phyloP scores from a whole-genome alignment of 306 rosid species.

The Acacia confusa region DNA sequence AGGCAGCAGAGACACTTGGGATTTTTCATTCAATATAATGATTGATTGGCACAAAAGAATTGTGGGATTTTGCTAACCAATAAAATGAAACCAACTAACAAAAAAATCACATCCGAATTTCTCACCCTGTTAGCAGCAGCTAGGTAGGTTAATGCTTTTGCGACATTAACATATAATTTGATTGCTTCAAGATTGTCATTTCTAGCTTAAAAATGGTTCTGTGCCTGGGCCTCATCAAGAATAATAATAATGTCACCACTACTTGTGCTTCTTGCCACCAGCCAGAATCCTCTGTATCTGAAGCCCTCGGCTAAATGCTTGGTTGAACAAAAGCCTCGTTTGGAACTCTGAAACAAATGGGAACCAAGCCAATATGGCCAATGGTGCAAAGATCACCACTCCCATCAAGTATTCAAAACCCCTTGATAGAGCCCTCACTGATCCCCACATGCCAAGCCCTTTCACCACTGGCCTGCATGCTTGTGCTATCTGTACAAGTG shows the following conservation, averaged over 20 bases:
- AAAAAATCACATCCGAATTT: not conserved
- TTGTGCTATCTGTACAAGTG: constrained; percentile 82
- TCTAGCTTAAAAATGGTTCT: not conserved
- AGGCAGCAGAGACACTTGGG: not conserved
- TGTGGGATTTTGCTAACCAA: not conserved
- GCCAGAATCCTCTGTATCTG: constrained; percentile 91
- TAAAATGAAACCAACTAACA: not conserved
- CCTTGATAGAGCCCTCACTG: constrained; percentile 83
- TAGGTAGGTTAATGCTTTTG: not conserved
- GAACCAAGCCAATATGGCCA: constrained; percentile 89
- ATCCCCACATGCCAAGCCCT: constrained; percentile 86
- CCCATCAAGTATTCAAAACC: constrained; percentile 94
- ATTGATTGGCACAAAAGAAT: constrained; percentile 10
- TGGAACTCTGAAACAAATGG: constrained; percentile 97
- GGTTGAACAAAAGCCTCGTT: constrained; percentile 90
- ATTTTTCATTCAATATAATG: constrained; percentile 8
- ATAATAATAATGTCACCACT: constrained; percentile 17
- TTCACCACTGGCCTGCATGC: constrained; percentile 74
- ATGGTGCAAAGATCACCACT: constrained; percentile 70
- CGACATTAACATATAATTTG: not conserved
- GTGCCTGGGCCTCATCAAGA: not conserved
- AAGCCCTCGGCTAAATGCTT: constrained; percentile 97
- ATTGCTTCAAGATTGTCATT: not conserved
- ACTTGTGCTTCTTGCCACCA: constrained; percentile 91
- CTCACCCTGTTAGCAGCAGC: constrained; percentile 1